phyloP scores from a whole-genome alignment of 805 yeast species.

The Wickerhamomyces rabaulensis region DNA sequence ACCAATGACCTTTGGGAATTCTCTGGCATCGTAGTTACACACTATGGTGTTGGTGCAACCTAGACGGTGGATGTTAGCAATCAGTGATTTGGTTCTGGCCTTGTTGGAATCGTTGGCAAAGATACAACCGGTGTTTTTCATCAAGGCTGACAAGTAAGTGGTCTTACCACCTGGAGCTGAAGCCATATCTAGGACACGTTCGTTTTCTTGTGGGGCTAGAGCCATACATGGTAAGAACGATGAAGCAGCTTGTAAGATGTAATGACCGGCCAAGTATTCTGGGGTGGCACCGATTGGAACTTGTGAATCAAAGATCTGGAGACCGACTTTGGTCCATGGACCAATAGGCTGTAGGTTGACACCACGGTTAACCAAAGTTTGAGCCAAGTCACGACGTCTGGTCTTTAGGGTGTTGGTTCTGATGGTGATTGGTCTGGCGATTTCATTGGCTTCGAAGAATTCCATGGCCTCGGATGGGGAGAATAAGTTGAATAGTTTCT shows the following conservation, averaged over 20 bases:
- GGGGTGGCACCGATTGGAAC: constrained; percentile 99
- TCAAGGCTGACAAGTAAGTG: constrained; percentile 88
- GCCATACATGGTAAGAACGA: constrained; percentile 98
- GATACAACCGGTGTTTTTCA: constrained; percentile 97
- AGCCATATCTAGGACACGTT: constrained; percentile 96
- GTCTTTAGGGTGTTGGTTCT: constrained; percentile 96
- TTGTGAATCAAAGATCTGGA: constrained; percentile 95
- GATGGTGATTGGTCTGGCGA: constrained; percentile 92
- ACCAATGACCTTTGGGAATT: constrained; percentile 96
- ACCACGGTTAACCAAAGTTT: constrained; percentile 91
- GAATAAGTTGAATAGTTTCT: constrained; percentile 85
- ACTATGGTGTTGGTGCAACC: constrained; percentile 97
- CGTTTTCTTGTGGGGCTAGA: constrained; percentile 93
- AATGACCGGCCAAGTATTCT: constrained; percentile 96
- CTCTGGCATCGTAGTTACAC: constrained; percentile 96
- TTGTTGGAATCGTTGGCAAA: constrained; percentile 97
- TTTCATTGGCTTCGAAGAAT: constrained; percentile 97
- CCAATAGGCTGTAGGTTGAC: constrained; percentile 97
- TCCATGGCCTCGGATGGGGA: constrained; percentile 96
- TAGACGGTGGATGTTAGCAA: constrained; percentile 95
- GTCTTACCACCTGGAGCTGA: constrained; percentile 99
- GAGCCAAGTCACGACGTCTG: constrained; percentile 93
- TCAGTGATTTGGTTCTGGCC: constrained; percentile 90
- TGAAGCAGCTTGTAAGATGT: constrained; percentile 96
- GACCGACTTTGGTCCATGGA: constrained; percentile 96